Percentiles rank a stretch among this genome's conserved stretches.
Evolutionary conservation across 441 rosid genomes (phyloP).

Genomic region (Brassica hybrid): DNA sequence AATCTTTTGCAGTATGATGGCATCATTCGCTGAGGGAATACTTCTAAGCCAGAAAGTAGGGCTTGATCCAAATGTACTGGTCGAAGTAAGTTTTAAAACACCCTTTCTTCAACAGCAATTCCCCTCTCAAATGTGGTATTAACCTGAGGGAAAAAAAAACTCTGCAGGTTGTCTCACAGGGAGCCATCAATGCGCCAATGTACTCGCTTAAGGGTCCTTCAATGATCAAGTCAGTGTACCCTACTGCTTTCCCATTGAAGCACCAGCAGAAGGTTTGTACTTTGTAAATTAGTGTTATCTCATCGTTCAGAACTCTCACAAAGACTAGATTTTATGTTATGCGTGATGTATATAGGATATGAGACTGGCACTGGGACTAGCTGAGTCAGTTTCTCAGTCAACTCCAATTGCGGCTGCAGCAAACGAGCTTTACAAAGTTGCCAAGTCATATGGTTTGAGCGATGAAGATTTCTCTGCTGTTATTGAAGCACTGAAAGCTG

Average conservation of each 20-base stretch:
- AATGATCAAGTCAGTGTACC: slow-evolving; percentile 77
- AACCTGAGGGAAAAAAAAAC: background rate
- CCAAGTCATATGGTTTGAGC: slow-evolving; percentile 83
- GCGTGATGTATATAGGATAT: slow-evolving; percentile 68
- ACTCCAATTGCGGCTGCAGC: slow-evolving; percentile 91
- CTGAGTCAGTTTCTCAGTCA: slow-evolving; percentile 87
- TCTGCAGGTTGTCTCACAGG: slow-evolving; percentile 82
- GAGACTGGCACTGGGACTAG: slow-evolving; percentile 88
- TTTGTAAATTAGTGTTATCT: background rate
- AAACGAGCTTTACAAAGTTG: slow-evolving; percentile 85
- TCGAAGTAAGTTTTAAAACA: slow-evolving; percentile 59
- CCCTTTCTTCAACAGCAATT: background rate
- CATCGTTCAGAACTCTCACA: slow-evolving; percentile 19
- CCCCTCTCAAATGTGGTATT: background rate
- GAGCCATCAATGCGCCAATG: slow-evolving; percentile 92
- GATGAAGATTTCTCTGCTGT: slow-evolving; percentile 90
- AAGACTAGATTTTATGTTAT: slow-evolving; percentile 10
- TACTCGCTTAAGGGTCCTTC: slow-evolving; percentile 87
- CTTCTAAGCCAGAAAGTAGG: slow-evolving; percentile 88
- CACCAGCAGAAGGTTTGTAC: slow-evolving; percentile 92
- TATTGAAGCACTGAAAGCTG: slow-evolving; percentile 80
- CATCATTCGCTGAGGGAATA: slow-evolving; percentile 86
- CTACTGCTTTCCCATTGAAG: slow-evolving; percentile 89
- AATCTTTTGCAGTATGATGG: slow-evolving; percentile 81
- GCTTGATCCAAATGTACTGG: slow-evolving; percentile 75